A percentile compares a stretch with the other conserved stretches of the same genome.
These are phyloP conservation scores for Parsonsia alboflavescens DNA, from an alignment of 257 asterid genomes.

Conservation along the genomic window DNA sequence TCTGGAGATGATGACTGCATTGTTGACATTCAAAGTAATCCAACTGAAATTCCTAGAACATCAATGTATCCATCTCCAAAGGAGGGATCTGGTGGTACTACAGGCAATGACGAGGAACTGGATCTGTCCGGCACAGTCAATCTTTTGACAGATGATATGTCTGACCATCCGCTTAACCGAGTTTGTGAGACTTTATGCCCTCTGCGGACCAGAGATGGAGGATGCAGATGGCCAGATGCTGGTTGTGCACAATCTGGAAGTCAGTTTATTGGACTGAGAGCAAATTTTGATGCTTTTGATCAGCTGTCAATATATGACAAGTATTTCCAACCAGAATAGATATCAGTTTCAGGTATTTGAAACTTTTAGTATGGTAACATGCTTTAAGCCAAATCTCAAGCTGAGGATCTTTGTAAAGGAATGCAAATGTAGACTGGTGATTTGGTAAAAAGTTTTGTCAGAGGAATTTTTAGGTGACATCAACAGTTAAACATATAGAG, in stretches of 20 bases:
- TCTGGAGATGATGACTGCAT: conserved; percentile 74
- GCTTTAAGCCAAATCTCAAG: background rate
- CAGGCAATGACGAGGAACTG: conserved; percentile 37
- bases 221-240: conserved; percentile 84
- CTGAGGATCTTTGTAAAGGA: conserved; percentile 19
- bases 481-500: background rate
- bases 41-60: conserved; percentile 60
- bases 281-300: conserved; percentile 93
- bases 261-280: conserved; percentile 82
- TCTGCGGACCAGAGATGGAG: conserved; percentile 65
- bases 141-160: conserved; percentile 30
- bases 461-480: conserved; percentile 8
- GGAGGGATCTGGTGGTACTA: conserved; percentile 31
- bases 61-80: conserved; percentile 34
- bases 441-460: conserved; percentile 27
- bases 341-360: conserved; percentile 10
- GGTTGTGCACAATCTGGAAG: conserved; percentile 83
- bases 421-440: conserved; percentile 10
- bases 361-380: conserved; percentile 10
- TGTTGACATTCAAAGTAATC: conserved; percentile 61
- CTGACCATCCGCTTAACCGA: conserved; percentile 41
- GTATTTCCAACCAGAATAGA: conserved; percentile 59
- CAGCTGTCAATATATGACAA: conserved; percentile 72
- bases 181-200: conserved; percentile 85
- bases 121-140: conserved; percentile 29